These are phyloP conservation scores for Castanospermum australe DNA, from an alignment of 306 rosid species.

Conservation along the genomic window DNA sequence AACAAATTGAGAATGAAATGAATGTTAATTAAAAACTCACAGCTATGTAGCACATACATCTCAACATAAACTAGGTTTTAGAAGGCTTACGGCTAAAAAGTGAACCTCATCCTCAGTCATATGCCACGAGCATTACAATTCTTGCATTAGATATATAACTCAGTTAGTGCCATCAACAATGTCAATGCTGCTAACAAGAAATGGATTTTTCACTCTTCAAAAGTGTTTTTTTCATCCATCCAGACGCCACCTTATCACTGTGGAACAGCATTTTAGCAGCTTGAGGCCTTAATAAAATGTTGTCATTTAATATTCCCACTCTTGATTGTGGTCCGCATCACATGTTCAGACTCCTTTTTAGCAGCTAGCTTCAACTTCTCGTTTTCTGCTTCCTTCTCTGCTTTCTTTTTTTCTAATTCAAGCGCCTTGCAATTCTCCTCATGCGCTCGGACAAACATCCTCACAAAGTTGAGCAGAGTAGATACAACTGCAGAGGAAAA, in stretches of 20 bases:
- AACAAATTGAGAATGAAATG: not conserved
- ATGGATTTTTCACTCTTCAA: slow-evolving; percentile 20
- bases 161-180: slow-evolving; percentile 13
- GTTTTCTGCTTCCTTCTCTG: slow-evolving; percentile 64
- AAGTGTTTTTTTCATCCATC: slow-evolving; percentile 18
- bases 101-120: slow-evolving; percentile 18
- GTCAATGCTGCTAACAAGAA: slow-evolving; percentile 7
- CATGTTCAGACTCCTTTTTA: slow-evolving; percentile 49
- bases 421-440: slow-evolving; percentile 71
- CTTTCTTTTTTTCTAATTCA: slow-evolving; percentile 65
- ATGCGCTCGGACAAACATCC: slow-evolving; percentile 64
- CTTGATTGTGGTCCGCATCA: slow-evolving; percentile 48
- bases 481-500: slow-evolving; percentile 55
- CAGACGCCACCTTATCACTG: not conserved
- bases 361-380: slow-evolving; percentile 50
- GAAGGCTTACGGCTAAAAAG: slow-evolving; percentile 19
- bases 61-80: not conserved
- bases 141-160: slow-evolving; percentile 16
- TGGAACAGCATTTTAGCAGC: slow-evolving; percentile 15
- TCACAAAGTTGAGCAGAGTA: slow-evolving; percentile 73
- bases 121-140: slow-evolving; percentile 4
- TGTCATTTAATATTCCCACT: slow-evolving; percentile 44
- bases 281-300: slow-evolving; percentile 1
- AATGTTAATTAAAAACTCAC: not conserved
- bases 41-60: not conserved